Evolutionary conservation across 2,329 filamentous ascomycete species (phyloP), one percentile per base, ranked within the genome.

Genomic region (Fusarium sp.): DNA sequence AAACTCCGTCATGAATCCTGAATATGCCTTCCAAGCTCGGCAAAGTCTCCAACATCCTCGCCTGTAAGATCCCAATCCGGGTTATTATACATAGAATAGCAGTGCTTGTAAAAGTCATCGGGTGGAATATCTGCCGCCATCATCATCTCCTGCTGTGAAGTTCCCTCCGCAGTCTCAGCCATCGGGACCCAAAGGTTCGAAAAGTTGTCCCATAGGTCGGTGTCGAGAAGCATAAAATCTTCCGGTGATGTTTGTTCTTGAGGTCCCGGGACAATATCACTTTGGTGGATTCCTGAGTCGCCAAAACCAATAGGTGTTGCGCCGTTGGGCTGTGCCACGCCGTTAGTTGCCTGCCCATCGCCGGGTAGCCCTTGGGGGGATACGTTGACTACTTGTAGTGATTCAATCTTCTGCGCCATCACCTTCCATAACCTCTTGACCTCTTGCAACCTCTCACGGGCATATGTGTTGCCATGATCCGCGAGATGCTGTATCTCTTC

Each of bases 401-500:
- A 65, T 21, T 73, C 71, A 4, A 73, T 73, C 53, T 73, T 73
- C 13, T 69, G 67, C 4, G 71, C 66, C 71, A 73, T 71, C 25
- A 70, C 59, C 27, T 71, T 72, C 66, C 71, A 74, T 33, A 73
- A 47, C 25, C 48, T 65, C 33, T 73, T 73, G 2, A 73, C 52
- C 18, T 74, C 72, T 1, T 72, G 66, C 4, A 74, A 40, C 41
- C 72, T 72, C 39, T 73, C 70, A 2, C 62, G 47, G 17, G 74
- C 74, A 37, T 74, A 74, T 0, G 63, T 66, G 45, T 76, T 76
- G 8, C 74, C 72, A 5, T 71, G 58, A 4, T 72, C 73, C 11
- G 66, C 74, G 1, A 76, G 65, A 20, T 76, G 69, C 31, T 76
- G 73, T n/a, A 76, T 56, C 13, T 73, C 75, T 21, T 74, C 73